Evolutionary conservation across 1,139 yeast genomes (phyloP), one percentile per base, ranked within the genome.

Genomic region (Scheffersomyces cryptocercus): DNA sequence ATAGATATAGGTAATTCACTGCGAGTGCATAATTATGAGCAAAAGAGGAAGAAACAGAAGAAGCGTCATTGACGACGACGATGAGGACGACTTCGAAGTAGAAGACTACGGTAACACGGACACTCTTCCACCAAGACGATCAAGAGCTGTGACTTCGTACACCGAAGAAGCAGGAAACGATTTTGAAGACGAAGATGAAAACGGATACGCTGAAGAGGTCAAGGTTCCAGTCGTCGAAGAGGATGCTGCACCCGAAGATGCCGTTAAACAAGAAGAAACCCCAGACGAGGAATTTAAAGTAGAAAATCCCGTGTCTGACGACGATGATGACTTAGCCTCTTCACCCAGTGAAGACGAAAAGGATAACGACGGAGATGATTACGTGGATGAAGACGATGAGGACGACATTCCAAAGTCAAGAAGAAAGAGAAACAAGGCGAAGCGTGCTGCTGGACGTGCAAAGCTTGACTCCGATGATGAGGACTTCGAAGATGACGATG

Each of bases 341-440:
- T 20, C 26, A 20, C 26, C 26, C 26, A 20, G 39, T 14, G 48
- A 45, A 16, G 53, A 47, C 16, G 61, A 51, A 9, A 67, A 61
- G 16, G 74, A 68, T 37, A 68, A 67, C 10, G 65, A 44, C 14
- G 40, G 44, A 16, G 46, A 44, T 30, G 49, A 44, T 15, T 46
- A 44, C 13, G 54, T 43, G 16, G 54, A 47, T 16, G 57, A 51
- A 24, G 52, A 49, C 37, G 56, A 47, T 10, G 54, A 48, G 13
- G 47, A 36, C 37, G 48, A 40, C n/a, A 33, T 29, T 11, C 40
- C 47, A 41, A 28, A 44, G 35, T 41, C 29, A 40, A 45, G 53
- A 38, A 29, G 47, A 43, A 28, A 38, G 30, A 37, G 32, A 3
- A 29, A 20, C 30, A 11, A 15, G 10, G 15, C 11, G 13, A 16